Evolutionary conservation across 108 stramenopile species (phyloP).

Genomic region (Cylindrotheca fusiformis): DNA sequence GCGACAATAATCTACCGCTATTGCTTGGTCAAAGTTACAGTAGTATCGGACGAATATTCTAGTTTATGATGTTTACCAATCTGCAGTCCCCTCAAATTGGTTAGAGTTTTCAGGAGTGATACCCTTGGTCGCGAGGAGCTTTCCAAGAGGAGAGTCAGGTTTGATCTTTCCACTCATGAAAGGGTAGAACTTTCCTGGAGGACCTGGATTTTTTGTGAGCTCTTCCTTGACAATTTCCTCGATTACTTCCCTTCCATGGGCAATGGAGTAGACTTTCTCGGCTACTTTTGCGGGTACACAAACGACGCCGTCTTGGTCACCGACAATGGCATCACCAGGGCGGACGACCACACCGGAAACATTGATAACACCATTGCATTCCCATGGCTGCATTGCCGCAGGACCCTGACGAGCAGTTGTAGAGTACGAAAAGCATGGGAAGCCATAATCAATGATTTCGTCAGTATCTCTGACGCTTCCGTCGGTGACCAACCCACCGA

Average conservation of each 20-base stretch:
- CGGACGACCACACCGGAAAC: slow-evolving; percentile 72
- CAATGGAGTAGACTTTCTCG: slow-evolving; percentile 84
- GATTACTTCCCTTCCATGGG: slow-evolving; percentile 86
- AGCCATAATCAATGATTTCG: slow-evolving; percentile 89
- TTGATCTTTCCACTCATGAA: slow-evolving; percentile 93
- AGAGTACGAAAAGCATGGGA: slow-evolving; percentile 64
- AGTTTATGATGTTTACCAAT: slow-evolving; percentile 87
- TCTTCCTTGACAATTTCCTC: slow-evolving; percentile 92
- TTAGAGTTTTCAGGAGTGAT: slow-evolving; percentile 90
- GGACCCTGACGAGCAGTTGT: slow-evolving; percentile 65
- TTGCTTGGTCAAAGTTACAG: not conserved
- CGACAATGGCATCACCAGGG: slow-evolving; percentile 89
- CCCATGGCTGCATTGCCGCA: slow-evolving; percentile 91
- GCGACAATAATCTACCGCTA: too few relatives aligned
- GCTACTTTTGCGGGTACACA: slow-evolving; percentile 88
- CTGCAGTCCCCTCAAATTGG: slow-evolving; percentile 86
- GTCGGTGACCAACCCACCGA: slow-evolving; percentile 89
- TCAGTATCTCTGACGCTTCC: slow-evolving; percentile 89
- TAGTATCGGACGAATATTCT: not conserved
- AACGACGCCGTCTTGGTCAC: slow-evolving; percentile 92
- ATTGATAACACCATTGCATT: slow-evolving; percentile 78
- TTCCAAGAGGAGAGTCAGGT: slow-evolving; percentile 80
- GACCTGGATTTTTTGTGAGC: slow-evolving; percentile 84
- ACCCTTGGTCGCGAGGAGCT: slow-evolving; percentile 80
- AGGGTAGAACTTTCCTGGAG: slow-evolving; percentile 89